Evolutionary conservation across 495 filamentous ascomycete species (phyloP).

Genomic region (Annulohypoxylon maeteangense): DNA sequence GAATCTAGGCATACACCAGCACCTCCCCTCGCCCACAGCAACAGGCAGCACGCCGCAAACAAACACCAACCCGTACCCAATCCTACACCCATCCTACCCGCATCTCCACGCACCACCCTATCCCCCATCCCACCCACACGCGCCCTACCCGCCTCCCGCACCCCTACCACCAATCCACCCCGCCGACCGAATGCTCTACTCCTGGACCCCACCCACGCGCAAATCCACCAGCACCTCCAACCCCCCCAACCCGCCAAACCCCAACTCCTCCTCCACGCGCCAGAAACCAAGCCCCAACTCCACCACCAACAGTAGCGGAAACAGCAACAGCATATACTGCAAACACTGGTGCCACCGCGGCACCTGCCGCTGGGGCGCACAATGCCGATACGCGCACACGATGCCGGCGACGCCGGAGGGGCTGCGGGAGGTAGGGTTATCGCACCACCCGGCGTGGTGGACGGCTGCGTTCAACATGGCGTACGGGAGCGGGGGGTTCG

Average conservation of each 20-base stretch:
- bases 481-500: conserved; percentile 10
- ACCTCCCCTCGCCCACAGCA: background rate
- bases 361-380: conserved; percentile 55
- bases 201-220: background rate
- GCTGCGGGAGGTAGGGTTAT: conserved; percentile 52
- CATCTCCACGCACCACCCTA: background rate
- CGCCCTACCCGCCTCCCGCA: background rate
- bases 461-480: conserved; percentile 19
- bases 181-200: conserved; percentile 2
- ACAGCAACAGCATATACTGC: conserved; percentile 47
- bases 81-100: background rate
- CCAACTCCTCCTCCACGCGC: background rate
- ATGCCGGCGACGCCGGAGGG: conserved; percentile 54
- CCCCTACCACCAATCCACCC: conserved; percentile 11
- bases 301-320: background rate
- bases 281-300: background rate
- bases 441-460: conserved; percentile 52
- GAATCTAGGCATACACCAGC: background rate
- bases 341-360: conserved; percentile 58
- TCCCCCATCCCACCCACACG: background rate
- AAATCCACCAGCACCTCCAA: background rate
- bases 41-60: conserved; percentile 3
- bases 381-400: conserved; percentile 54
- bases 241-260: background rate
- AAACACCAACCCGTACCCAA: background rate